A percentile compares a stretch with the other conserved stretches of the same genome.
These are phyloP conservation scores for Aspergillus aculeatus DNA, from an alignment of 2,329 filamentous ascomycete species.

Conservation along the genomic window DNA sequence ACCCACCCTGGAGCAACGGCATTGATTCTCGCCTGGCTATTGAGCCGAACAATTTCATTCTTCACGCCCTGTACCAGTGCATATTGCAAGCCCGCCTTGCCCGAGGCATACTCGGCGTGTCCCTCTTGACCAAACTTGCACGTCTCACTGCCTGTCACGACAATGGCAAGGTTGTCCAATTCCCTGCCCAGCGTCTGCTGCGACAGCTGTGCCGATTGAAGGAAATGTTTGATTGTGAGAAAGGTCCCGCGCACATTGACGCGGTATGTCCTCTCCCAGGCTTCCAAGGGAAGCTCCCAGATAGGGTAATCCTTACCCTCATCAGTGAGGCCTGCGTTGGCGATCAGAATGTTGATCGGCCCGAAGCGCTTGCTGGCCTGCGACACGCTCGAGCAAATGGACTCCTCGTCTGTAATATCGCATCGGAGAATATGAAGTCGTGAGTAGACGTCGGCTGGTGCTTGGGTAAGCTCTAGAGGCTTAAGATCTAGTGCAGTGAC, in stretches of 20 bases:
- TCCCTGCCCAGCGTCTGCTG: slow-evolving; percentile 43
- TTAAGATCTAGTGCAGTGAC: slow-evolving; percentile 54
- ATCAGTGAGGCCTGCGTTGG: not conserved
- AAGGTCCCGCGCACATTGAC: slow-evolving; percentile 55
- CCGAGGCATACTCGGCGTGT: slow-evolving; percentile 52
- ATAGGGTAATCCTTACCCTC: slow-evolving; percentile 28
- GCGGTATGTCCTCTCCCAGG: slow-evolving; percentile 54
- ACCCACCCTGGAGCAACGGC: slow-evolving; percentile 53
- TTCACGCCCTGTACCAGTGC: slow-evolving; percentile 54
- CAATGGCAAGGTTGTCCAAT: slow-evolving; percentile 52
- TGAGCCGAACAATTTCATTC: slow-evolving; percentile 55
- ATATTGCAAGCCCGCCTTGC: slow-evolving; percentile 54
- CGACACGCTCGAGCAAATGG: slow-evolving; percentile 43
- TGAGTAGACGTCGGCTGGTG: slow-evolving; percentile 27
- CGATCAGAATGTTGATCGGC: slow-evolving; percentile 1
- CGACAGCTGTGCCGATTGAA: slow-evolving; percentile 42
- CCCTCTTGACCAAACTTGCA: slow-evolving; percentile 53
- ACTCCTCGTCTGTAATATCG: slow-evolving; percentile 50
- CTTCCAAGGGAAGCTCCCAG: slow-evolving; percentile 53
- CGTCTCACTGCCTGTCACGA: slow-evolving; percentile 55
- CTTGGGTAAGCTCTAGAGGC: slow-evolving; percentile 32
- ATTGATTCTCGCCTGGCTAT: slow-evolving; percentile 53
- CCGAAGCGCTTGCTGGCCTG: slow-evolving; percentile 9
- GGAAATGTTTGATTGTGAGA: slow-evolving; percentile 57
- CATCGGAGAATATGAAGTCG: slow-evolving; percentile 46